Base-by-base conservation (phyloP, 108 stramenopile genomes). In the Craspedostauros australis region DNA sequence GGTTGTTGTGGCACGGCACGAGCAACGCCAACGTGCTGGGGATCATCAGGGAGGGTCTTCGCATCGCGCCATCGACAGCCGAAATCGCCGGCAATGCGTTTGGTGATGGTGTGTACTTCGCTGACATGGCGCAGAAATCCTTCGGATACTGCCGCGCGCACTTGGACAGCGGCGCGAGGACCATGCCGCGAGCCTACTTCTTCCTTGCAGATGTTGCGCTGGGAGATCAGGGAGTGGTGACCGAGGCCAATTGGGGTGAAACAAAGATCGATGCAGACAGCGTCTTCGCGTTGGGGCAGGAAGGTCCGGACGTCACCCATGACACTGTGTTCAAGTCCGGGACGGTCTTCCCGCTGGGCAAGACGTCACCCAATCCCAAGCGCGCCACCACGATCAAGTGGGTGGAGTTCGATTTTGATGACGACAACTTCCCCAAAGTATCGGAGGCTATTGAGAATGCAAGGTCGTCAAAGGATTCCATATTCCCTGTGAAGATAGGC, bases 141-240 rank as follows among this genome's bases (percentile, higher is more conserved):
- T 43, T 9, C 6, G 14, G 6, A 14, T 43, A 43, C 15, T 43
- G 42, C 42, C 7, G 42, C 16, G 42, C 42, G 16, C 7, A 43
- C 19, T 43, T 43, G 7, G 12, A 15, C 42, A 15, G 12, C 15
- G 42, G 19, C 15, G 42, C 42, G 19, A 43, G 19, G 42, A 16
- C 7, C n/a, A 43, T 14, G 42, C 42, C 42, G 19, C n/a, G 15
- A 16, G 42, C 42, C 7, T 43, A 43, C 42, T 7, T 43, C 14
- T 15, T 43, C 7, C 15, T 43, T 7, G 42, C 42, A 7, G 42
- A 43, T 15, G 42, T 43, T 43, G 42, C 42, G 15, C 42, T 43
- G 7, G 42, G 42, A 8, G 12, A 36, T 9, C 34, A 36, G 12
- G 34, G 12, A 12, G 11, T 9, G 11, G 34, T 36, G 11, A 36